These are phyloP conservation scores for Verticillium isaacii DNA, from an alignment of 2,329 filamentous ascomycete species.

Conservation along the genomic window DNA sequence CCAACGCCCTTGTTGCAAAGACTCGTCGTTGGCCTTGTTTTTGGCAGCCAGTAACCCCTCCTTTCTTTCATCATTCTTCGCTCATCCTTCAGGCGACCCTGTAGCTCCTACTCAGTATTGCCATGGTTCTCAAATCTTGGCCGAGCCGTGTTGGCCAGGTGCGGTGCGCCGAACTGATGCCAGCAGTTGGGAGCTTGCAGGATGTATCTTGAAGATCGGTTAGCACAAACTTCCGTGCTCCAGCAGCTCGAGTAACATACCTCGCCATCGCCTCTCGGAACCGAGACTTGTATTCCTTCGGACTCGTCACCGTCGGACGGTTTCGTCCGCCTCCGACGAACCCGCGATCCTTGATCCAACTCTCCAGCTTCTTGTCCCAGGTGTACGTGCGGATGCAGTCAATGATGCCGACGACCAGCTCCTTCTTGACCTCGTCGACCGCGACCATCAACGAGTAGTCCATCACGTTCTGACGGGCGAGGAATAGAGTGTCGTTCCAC, in stretches of 20 bases:
- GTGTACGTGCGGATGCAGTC: constrained; percentile 98
- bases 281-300: constrained; percentile 93
- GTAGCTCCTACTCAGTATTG: not conserved
- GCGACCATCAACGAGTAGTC: constrained; percentile 99
- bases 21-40: not conserved
- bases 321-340: constrained; percentile 73
- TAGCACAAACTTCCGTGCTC: constrained; percentile 1
- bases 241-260: constrained; percentile 41
- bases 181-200: constrained; percentile 71
- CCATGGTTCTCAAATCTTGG: constrained; percentile 11
- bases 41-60: not conserved
- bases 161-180: constrained; percentile 56
- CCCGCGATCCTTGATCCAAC: constrained; percentile 97
- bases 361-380: constrained; percentile 99
- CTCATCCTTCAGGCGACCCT: not conserved
- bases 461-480: constrained; percentile 96
- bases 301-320: constrained; percentile 90
- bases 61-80: not conserved
- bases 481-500: constrained; percentile 95
- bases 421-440: constrained; percentile 83
- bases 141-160: constrained; percentile 10
- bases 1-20: not conserved
- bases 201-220: constrained; percentile 51
- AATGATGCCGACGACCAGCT: constrained; percentile 95
- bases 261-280: constrained; percentile 96